These are phyloP conservation scores for Cryptococcus hybrid DNA, from an alignment of 1,284 basidiomycete genomes.

Conservation along the genomic window DNA sequence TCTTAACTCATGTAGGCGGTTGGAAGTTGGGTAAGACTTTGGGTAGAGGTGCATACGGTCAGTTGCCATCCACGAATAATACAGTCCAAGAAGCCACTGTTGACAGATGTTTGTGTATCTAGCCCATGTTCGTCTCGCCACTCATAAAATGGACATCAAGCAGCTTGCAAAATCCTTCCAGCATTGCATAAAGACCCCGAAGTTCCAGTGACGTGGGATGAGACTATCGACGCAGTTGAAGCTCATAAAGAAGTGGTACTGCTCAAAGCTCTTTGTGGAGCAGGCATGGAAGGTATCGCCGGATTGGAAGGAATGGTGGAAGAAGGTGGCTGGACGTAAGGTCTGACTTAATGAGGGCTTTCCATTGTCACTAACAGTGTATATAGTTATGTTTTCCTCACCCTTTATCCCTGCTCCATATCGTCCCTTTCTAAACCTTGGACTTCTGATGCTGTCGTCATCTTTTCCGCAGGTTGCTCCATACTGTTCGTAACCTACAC, in stretches of 20 bases:
- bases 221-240: conserved; percentile 43
- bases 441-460: conserved; percentile 12
- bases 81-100: background rate
- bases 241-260: conserved; percentile 49
- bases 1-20: conserved; percentile 30
- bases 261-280: conserved; percentile 42
- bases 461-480: conserved; percentile 41
- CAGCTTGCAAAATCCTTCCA: conserved; percentile 50
- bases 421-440: conserved; percentile 13
- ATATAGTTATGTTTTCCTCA: conserved; percentile 41
- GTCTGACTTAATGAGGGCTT: background rate
- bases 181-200: conserved; percentile 24
- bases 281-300: conserved; percentile 39
- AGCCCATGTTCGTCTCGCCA: conserved; percentile 50
- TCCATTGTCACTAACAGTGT: background rate
- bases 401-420: conserved; percentile 25
- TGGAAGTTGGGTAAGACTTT: conserved; percentile 44
- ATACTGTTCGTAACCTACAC: conserved; percentile 38
- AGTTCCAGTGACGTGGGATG: conserved; percentile 21
- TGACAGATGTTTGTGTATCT: no score
- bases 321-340: conserved; percentile 48
- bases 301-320: conserved; percentile 44
- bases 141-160: conserved; percentile 37
- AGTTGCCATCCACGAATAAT: conserved; percentile 7
- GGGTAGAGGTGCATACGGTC: conserved; percentile 47